Base-by-base conservation (phyloP, 768 basidiomycete genomes). In the Scleroderma bovista region DNA sequence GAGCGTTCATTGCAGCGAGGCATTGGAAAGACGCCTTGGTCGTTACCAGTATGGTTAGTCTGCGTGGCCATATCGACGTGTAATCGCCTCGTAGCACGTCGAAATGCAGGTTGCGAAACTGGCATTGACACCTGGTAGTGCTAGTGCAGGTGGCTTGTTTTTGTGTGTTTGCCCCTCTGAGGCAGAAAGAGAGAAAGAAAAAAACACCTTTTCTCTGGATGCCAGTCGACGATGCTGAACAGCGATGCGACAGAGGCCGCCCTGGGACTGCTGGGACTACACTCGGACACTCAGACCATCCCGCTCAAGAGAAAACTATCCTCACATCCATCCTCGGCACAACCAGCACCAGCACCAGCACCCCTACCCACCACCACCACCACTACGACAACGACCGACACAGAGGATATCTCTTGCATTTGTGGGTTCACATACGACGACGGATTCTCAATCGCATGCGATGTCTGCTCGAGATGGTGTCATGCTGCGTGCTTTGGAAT, bases 371-470 rank as follows among this genome's bases (percentile, higher is more conserved):
- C 62, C 57, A 40, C 61, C 56, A 17, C 19, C 32, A 6, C 52
- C 68, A 24, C n/a, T n/a, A n/a, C n/a, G n/a, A n/a, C n/a, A n/a
- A n/a, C n/a, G n/a, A n/a, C n/a, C n/a, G 68, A 60, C 53, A 66
- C 74, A 11, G 80, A 83, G 42, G 69, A 71, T 44, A 81, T 84
- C 47, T 72, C 73, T 41, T 93, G 91, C 63, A 86, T 90, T 51
- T 93, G 90, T 65, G 81, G 80, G 6, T 78, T 78, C 52, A 69
- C 74, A 41, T 75, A 81, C 60, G 91, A 91, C 67, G 89, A 91
- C 63, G 90, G 90, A 19, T 88, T 86, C 64, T 85, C 83, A 10
- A 88, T 93, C 54, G 87, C 85, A 10, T 94, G 92, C 69, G 92
- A 93, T 64, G 63, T 71, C 44, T 94, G 92, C 62, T 77, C 76